Evolutionary conservation across 768 basidiomycete species (phyloP).

Genomic region (Boletus sp.): DNA sequence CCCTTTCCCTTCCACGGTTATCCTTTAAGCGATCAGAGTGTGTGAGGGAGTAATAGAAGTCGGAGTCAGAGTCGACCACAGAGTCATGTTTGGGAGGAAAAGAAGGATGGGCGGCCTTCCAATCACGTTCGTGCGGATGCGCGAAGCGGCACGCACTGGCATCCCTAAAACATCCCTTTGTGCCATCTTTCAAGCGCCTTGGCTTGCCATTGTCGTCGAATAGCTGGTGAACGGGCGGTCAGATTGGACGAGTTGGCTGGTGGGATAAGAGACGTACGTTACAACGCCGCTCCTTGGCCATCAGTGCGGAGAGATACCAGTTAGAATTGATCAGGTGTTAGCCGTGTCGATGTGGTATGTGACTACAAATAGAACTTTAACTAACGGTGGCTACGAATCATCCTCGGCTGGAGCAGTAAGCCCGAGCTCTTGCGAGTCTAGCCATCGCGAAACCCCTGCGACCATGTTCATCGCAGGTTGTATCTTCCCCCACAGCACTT

Average conservation of each 20-base stretch:
- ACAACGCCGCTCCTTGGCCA: constrained; percentile 26
- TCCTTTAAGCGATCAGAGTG: constrained; percentile 9
- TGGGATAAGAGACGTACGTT: constrained; percentile 23
- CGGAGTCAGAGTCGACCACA: constrained; percentile 20
- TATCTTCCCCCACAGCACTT: constrained; percentile 26
- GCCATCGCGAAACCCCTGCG: constrained; percentile 27
- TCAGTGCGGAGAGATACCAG: background rate
- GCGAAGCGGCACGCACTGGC: constrained; percentile 27
- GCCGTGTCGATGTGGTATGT: constrained; percentile 4
- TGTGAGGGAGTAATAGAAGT: constrained; percentile 21
- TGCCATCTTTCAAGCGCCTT: constrained; percentile 19
- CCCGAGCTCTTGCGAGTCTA: constrained; percentile 28
- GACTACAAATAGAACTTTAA: constrained; percentile 14
- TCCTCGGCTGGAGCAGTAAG: constrained; percentile 18
- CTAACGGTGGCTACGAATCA: background rate
- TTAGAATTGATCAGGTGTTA: background rate
- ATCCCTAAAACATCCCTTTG: constrained; percentile 20
- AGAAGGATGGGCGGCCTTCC: constrained; percentile 30
- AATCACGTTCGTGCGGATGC: constrained; percentile 33
- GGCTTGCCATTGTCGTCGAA: constrained; percentile 29
- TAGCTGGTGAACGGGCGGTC: constrained; percentile 15
- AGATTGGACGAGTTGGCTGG: background rate
- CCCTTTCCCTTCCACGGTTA: background rate
- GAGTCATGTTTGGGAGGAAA: constrained; percentile 18
- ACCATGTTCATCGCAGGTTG: constrained; percentile 33